Evolutionary conservation across 345 rosid species (phyloP), one percentile per base, ranked within the genome.

Genomic region (Psidium friedrichsthalianum): DNA sequence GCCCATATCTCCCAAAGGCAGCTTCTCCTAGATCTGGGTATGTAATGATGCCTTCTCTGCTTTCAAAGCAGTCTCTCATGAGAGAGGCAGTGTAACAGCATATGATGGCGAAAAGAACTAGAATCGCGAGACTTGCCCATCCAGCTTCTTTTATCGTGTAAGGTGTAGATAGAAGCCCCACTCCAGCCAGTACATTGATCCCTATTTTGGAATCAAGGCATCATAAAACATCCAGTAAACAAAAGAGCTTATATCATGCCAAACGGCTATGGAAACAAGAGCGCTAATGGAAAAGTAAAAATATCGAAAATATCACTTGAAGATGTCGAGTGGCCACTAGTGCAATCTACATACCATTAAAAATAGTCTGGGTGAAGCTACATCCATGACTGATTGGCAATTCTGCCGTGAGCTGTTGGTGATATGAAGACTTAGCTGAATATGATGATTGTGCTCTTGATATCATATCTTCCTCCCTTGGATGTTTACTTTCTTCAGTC

Each of bases 11-110:
- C 47, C 99, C 99, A 54, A 97, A 97, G 74, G 99, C 98, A 69
- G 98, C 99, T 92, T 97, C 94, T 69, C 98, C 98, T 80, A 97
- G 89, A 87, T 97, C 99, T 53, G 99, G 98, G 86, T 97, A 97
- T 47, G 96, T 89, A 47, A 89, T 47, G 69, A 95, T 90, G 61
- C 98, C 98, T 55, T 91, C 92, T 85, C 87, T 93, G 91, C 93
- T 92, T 89, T 97, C 98, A 88, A 94, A 95, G 90, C 99, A 97
- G 6, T 91, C 89, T 87, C 86, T 91, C 98, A 97, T 94, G 27
- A 95, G 98, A 85, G 90, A 88, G 40, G 98, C 98, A 25, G 98
- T 97, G 89, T 95, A 97, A 87, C 95, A 97, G 89, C 95, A 97
- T 5, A 92, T 90, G 82, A 89, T 86, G 6, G 94, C 93, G 83